A percentile compares a stretch with the other conserved stretches of the same genome.
phyloP scores from a whole-genome alignment of 1,284 basidiomycete genomes.

The Rhodotorula sp. region DNA sequence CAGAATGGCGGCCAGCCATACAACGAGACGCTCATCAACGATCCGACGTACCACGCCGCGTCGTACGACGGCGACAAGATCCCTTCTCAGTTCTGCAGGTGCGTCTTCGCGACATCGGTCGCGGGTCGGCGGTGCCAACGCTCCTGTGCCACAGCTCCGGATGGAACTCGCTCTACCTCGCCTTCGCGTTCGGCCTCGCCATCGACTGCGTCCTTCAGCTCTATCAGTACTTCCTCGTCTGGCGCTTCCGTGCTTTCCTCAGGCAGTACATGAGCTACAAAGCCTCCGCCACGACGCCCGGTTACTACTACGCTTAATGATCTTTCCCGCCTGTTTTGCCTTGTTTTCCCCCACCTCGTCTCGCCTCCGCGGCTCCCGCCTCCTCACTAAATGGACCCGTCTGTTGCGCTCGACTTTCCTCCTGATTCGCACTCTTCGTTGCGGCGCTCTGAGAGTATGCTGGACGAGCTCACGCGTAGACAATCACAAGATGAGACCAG shows the following conservation, averaged over 20 bases:
- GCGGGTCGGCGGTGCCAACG: no score
- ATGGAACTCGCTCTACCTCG: slow-evolving; percentile 31
- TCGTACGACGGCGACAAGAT: background rate
- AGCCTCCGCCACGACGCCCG: background rate
- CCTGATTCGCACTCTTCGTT: no score
- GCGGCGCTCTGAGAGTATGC: no score
- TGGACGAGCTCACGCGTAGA: no score
- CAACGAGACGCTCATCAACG: slow-evolving; percentile 19
- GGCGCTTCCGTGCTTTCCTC: slow-evolving; percentile 29
- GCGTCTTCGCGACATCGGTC: background rate
- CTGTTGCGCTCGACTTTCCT: no score
- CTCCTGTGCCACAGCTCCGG: background rate
- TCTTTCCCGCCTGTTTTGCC: no score
- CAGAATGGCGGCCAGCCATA: slow-evolving; percentile 25
- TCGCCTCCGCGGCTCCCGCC: no score
- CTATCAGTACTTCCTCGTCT: slow-evolving; percentile 27
- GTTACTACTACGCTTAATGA: background rate
- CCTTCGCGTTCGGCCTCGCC: slow-evolving; percentile 28
- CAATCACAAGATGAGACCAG: no score
- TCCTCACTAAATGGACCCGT: no score
- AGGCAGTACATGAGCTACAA: slow-evolving; percentile 19
- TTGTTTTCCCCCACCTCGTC: no score
- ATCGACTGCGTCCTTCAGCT: slow-evolving; percentile 29
- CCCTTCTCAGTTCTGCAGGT: slow-evolving; percentile 26
- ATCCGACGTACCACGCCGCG: background rate